Evolutionary conservation across 495 filamentous ascomycete genomes (phyloP), one percentile per base, ranked within the genome.

Genomic region (Hypoxylon crocopeplum): DNA sequence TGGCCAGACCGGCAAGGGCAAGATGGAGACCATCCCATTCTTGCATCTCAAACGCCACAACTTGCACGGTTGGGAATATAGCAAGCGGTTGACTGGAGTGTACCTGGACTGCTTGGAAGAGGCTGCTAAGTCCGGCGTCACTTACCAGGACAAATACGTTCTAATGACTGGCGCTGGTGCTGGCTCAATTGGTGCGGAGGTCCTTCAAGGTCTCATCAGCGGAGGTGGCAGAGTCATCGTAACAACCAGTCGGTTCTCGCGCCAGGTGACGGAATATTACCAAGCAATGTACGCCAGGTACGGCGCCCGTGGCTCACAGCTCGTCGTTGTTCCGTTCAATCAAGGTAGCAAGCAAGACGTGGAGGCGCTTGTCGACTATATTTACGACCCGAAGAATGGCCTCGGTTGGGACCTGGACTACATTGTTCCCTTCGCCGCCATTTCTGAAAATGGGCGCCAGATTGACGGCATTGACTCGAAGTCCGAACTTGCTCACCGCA

Each of bases 151-250:
- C 70, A 98, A 97, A 84, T 91, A 96, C 70, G 95, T 88, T 25
- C 84, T 99, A 54, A 98, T 99, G 93, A 99, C 94, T 46, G 94
- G 94, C 76, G 94, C 94, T 48, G 94, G 94, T 74, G 94, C 92
- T 63, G 94, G 94, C 38, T 99, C 94, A 20, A 99, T 99, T 66
- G 94, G 93, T 68, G 95, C 95, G n/a, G 94, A 98, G 53, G 93
- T 99, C 36, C 82, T 99, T 10, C 93, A 98, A 74, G 94, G 94
- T 29, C 79, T 99, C 53, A 93, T 99, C 73, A 95, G 90, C 68
- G 94, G 95, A 73, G 94, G 94, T 67, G 94, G 93, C 63, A 92
- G 92, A 77, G 94, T 99, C 27, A 76, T 97, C 46, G 94, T 99
- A 49, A 98, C 94, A 7, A 98, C 94, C 22, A 95, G 90, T 71